Conservation (phyloP, 2,329 filamentous ascomycete genomes). For the Amauroascus verrucosus region DNA sequence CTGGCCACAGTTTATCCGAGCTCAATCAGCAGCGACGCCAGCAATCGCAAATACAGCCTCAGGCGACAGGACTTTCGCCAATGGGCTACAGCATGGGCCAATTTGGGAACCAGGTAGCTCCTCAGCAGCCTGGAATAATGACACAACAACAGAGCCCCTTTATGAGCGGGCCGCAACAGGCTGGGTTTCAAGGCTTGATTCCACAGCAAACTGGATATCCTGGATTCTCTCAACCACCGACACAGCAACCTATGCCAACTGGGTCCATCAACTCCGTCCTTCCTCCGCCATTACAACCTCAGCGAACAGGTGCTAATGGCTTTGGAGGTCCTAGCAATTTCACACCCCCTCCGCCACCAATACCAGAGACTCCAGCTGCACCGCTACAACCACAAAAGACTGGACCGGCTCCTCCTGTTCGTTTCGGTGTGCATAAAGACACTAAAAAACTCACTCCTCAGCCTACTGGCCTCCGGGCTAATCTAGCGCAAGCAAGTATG, state of each 20-base stretch:
- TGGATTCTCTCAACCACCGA: conserved; percentile 35
- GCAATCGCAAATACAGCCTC: conserved; percentile 45
- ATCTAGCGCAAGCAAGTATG: conserved; percentile 92
- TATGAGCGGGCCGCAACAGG: conserved; percentile 36
- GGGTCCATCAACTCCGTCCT: conserved; percentile 37
- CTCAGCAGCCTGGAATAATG: conserved; percentile 32
- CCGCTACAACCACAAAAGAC: conserved; percentile 69
- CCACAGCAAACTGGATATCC: conserved; percentile 47
- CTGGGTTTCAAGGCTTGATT: conserved; percentile 36
- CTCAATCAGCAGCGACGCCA: conserved; percentile 51
- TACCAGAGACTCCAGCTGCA: conserved; percentile 47
- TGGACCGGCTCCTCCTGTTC: conserved; percentile 73
- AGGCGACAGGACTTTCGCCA: conserved; percentile 51
- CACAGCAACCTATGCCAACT: conserved; percentile 42
- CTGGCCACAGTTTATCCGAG: conserved; percentile 67
- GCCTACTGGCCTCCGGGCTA: conserved; percentile 79
- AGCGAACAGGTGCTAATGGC: conserved; percentile 42
- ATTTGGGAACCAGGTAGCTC: conserved; percentile 21
- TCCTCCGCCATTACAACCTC: conserved; percentile 37
- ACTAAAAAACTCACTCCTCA: conserved; percentile 73
- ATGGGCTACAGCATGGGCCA: conserved; percentile 23
- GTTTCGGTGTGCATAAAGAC: conserved; percentile 68
- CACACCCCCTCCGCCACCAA: conserved; percentile 47
- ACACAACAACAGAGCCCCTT: conserved; percentile 35
- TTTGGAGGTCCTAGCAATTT: conserved; percentile 35